Evolutionary conservation across 2,329 filamentous ascomycete genomes (phyloP).

Genomic region (Trichothecium sympodiale): DNA sequence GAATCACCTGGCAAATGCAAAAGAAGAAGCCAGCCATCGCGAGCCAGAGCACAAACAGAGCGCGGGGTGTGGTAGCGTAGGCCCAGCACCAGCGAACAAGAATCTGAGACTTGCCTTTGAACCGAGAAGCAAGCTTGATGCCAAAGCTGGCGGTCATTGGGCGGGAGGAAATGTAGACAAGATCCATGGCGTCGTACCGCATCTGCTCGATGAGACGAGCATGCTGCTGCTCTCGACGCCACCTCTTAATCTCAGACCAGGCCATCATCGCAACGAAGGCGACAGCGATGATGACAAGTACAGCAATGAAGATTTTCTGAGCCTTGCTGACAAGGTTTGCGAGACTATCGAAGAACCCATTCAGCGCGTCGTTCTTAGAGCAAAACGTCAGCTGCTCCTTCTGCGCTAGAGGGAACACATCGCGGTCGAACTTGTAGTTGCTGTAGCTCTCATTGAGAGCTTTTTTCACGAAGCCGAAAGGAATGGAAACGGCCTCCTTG

Average conservation of each 20-base stretch:
- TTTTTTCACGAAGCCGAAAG: slow-evolving; percentile 70
- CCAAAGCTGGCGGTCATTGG: slow-evolving; percentile 65
- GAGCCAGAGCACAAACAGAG: slow-evolving; percentile 76
- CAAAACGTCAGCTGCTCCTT: slow-evolving; percentile 83
- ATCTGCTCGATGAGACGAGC: slow-evolving; percentile 54
- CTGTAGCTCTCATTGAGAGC: slow-evolving; percentile 61
- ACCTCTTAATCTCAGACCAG: slow-evolving; percentile 68
- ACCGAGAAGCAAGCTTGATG: slow-evolving; percentile 55
- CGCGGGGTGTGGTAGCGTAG: slow-evolving; percentile 75
- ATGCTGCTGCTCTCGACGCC: slow-evolving; percentile 60
- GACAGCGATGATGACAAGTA: slow-evolving; percentile 61
- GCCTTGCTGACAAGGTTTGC: slow-evolving; percentile 55
- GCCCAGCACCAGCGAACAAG: slow-evolving; percentile 74
- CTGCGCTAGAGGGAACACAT: slow-evolving; percentile 68
- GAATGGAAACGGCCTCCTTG: slow-evolving; percentile 59
- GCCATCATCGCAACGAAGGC: slow-evolving; percentile 69
- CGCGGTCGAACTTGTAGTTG: slow-evolving; percentile 66
- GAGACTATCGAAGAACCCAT: slow-evolving; percentile 70
- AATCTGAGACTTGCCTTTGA: slow-evolving; percentile 56
- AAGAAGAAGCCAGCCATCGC: slow-evolving; percentile 73
- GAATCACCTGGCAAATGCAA: slow-evolving; percentile 69
- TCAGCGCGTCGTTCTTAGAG: slow-evolving; percentile 71
- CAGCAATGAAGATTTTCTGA: slow-evolving; percentile 64
- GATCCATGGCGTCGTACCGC: slow-evolving; percentile 71
- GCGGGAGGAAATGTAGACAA: slow-evolving; percentile 76